phyloP scores from a whole-genome alignment of 768 basidiomycete genomes.

The Ramaria sp. region DNA sequence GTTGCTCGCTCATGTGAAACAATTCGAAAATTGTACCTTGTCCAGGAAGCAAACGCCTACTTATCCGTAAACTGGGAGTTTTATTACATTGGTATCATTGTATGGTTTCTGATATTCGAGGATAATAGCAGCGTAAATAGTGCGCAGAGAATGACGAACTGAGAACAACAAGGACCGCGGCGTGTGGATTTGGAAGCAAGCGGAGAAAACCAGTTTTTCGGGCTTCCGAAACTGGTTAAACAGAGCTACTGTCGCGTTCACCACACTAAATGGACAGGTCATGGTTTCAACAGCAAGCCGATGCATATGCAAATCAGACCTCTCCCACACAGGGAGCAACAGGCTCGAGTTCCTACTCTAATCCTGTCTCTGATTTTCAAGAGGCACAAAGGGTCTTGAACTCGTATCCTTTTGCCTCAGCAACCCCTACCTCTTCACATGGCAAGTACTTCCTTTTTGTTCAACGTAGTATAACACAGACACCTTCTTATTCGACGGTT shows the following conservation, averaged over 20 bases:
- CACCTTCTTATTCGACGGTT: background rate
- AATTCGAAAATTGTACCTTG: too few species aligned
- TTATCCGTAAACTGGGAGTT: too few species aligned
- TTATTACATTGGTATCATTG: too few species aligned
- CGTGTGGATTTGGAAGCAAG: too few species aligned
- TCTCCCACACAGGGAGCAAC: background rate
- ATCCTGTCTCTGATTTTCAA: slow-evolving; percentile 24
- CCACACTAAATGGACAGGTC: background rate
- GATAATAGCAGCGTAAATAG: too few species aligned
- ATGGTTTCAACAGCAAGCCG: background rate
- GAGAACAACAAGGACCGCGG: too few species aligned
- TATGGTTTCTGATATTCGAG: too few species aligned
- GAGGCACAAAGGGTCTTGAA: slow-evolving; percentile 58
- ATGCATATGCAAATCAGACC: background rate
- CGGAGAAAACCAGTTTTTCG: background rate
- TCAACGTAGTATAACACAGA: background rate
- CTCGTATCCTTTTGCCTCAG: slow-evolving; percentile 64
- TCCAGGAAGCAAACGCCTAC: too few species aligned
- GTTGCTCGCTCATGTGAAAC: too few species aligned
- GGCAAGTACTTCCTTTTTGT: slow-evolving; percentile 29
- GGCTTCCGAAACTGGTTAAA: background rate
- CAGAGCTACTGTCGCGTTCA: background rate
- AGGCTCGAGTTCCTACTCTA: background rate
- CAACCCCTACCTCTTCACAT: slow-evolving; percentile 58
- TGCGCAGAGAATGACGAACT: too few species aligned